Base-by-base conservation (phyloP, 2,329 filamentous ascomycete species). In the Diaporthe capsici region DNA sequence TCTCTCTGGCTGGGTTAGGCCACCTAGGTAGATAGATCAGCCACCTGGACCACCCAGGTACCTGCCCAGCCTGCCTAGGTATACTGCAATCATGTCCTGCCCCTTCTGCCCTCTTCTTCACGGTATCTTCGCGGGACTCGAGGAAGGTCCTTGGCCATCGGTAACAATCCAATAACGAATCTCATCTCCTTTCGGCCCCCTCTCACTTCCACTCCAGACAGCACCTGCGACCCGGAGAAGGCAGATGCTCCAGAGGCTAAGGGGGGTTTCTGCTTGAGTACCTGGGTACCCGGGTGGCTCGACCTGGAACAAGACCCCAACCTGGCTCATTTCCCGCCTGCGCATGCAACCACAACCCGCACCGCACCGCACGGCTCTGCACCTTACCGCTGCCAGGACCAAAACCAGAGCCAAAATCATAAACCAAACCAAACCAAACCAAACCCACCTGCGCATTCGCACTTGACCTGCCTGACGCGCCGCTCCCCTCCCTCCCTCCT, bases 251-350 rank as follows among this genome's bases (percentile, higher is more conserved):
- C 70, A 44, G 42, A 61, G 55, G 49, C 31, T 31, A 51, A 34
- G 44, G 47, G 57, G 47, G 34, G 31, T 51, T 55, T 73, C 71
- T 73, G 34, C 71, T 65, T 44, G 34, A 34, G 47, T 63, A 51
- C 31, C 34, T 53, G 12, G 60, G 71, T 72, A 49, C 70, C 42
- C 49, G 31, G 57, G 70, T 73, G 44, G 47, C 58, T 44, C 37
- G 47, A 73, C 71, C 71, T 73, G 71, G 71, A 73, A 73, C 71
- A 73, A 61, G 71, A 68, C 71, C 71, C 71, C 60, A 51, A 73
- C 71, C 71, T 44, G 57, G 57, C 58, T 73, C 71, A 73, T 73
- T 65, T 73, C 71, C 71, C 71, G 58, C 58, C 71, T 53, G 47
- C 47, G 10, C n/a, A 51, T 65, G 47, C n/a, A 34, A 44, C 60